phyloP scores from a whole-genome alignment of 331 rosid genomes.

The Phaseolus coccineus region DNA sequence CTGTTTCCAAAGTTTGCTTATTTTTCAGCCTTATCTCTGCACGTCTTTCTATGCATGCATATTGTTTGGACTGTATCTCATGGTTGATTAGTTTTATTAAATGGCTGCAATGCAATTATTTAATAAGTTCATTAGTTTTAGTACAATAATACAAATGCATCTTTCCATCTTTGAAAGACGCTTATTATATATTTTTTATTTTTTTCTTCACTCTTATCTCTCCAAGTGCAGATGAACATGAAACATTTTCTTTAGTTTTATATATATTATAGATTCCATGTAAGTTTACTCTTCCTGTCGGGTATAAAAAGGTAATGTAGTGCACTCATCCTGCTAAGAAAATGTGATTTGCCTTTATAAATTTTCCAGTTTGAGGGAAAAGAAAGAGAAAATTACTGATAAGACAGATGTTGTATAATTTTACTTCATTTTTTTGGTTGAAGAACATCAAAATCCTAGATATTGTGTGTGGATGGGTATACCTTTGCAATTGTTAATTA shows the following conservation, averaged over 20 bases:
- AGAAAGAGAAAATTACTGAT: background rate
- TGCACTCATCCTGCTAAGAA: no score
- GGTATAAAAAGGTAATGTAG: background rate
- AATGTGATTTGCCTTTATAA: background rate
- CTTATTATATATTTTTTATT: no score
- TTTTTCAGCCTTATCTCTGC: background rate
- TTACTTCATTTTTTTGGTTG: slow-evolving; percentile 13
- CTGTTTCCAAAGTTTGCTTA: background rate
- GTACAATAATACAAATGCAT: no score
- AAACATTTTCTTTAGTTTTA: background rate
- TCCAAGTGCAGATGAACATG: no score
- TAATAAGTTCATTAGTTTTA: no score
- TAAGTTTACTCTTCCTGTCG: background rate
- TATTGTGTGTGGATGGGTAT: background rate
- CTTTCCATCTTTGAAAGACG: no score
- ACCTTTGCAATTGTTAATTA: background rate
- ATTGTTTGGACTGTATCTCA: background rate
- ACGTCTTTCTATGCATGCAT: background rate
- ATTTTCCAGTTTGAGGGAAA: background rate
- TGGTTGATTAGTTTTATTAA: background rate
- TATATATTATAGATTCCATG: background rate
- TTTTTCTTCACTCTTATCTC: no score
- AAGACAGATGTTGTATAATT: background rate
- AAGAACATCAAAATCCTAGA: background rate
- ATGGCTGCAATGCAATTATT: background rate